Conservation (phyloP, 495 filamentous ascomycete species). For the Diplogelasinospora grovesii region DNA sequence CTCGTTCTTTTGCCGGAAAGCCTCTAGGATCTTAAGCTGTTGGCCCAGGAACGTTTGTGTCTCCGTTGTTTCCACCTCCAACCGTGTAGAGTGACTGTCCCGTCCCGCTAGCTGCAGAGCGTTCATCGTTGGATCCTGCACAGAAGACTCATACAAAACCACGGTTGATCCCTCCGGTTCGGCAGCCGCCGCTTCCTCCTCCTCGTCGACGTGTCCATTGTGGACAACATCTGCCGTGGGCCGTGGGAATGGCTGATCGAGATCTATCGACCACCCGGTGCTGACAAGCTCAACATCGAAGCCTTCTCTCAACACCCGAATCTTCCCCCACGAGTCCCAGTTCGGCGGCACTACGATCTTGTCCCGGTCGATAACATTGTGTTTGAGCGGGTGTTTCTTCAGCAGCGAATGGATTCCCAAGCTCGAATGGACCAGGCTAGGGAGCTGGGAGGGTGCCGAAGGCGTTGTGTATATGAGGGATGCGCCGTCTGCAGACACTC, state of each 20-base stretch:
- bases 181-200: slow-evolving; percentile 18
- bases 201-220: slow-evolving; percentile 12
- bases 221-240: background rate
- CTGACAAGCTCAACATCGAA: slow-evolving; percentile 88
- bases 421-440: slow-evolving; percentile 77
- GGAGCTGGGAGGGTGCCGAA: slow-evolving; percentile 69
- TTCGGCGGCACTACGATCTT: slow-evolving; percentile 90
- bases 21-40: slow-evolving; percentile 68
- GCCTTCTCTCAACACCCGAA: slow-evolving; percentile 84
- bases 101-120: slow-evolving; percentile 46
- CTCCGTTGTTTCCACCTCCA: slow-evolving; percentile 69
- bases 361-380: slow-evolving; percentile 93
- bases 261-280: slow-evolving; percentile 76
- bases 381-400: slow-evolving; percentile 75
- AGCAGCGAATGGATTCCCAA: slow-evolving; percentile 85
- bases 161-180: slow-evolving; percentile 54
- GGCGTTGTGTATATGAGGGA: slow-evolving; percentile 87
- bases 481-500: slow-evolving; percentile 59
- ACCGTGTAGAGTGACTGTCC: slow-evolving; percentile 38
- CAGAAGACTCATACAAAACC: slow-evolving; percentile 68
- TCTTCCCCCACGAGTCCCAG: slow-evolving; percentile 99
- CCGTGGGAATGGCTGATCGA: slow-evolving; percentile 54
- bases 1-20: slow-evolving; percentile 57
- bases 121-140: slow-evolving; percentile 63
- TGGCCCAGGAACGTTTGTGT: slow-evolving; percentile 71